Conservation (phyloP, 179 eudicot species). For the Amaranthus tricolor region DNA sequence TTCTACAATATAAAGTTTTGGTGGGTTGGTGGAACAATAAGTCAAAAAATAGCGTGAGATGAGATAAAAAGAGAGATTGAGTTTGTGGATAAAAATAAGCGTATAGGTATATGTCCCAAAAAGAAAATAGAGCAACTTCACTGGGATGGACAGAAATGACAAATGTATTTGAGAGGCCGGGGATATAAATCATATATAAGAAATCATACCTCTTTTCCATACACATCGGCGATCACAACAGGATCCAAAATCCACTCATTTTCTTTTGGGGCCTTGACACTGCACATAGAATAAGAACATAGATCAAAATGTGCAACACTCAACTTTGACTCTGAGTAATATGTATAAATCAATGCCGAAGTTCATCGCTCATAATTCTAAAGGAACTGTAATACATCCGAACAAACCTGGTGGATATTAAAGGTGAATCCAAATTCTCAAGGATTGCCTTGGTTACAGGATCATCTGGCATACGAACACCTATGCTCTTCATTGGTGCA, state of each 20-base stretch:
- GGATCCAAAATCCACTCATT: conserved; percentile 86
- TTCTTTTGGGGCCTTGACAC: conserved; percentile 70
- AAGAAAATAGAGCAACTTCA: too few species aligned
- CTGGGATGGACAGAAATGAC: too few species aligned
- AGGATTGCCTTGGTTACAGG: conserved; percentile 67
- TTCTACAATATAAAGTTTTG: too few species aligned
- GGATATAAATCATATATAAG: not conserved
- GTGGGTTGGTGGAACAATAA: too few species aligned
- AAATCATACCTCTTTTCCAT: conserved; percentile 69
- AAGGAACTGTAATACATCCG: not conserved
- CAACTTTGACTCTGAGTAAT: not conserved
- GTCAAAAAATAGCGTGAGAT: too few species aligned
- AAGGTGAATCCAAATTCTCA: conserved; percentile 66
- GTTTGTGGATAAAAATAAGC: too few species aligned
- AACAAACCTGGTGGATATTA: conserved; percentile 78
- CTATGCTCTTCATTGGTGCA: conserved; percentile 65
- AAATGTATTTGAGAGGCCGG: too few species aligned
- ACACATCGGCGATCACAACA: conserved; percentile 70
- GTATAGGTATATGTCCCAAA: too few species aligned
- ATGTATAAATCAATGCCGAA: not conserved
- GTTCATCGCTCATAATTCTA: not conserved
- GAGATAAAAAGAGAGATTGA: too few species aligned
- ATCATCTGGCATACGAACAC: conserved; percentile 92
- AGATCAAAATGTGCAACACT: not conserved
- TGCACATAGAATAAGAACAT: conserved; percentile 30